Evolutionary conservation across 192 early-diverging fungal species (phyloP).

Genomic region (Podila epigama): DNA sequence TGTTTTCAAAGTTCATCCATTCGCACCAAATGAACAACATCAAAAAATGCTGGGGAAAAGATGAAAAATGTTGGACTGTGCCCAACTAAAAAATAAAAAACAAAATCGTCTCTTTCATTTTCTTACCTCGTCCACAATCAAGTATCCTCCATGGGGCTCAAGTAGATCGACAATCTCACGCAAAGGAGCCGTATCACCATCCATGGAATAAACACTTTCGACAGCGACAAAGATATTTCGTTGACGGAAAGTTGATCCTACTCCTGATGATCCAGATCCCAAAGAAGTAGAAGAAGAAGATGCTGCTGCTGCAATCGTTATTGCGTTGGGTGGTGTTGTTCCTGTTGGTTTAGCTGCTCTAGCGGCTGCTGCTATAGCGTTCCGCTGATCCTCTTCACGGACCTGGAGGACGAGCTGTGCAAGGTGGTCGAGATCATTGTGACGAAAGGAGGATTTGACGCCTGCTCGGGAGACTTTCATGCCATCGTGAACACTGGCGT

Average conservation of each 20-base stretch:
- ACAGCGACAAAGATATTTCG: constrained; percentile 76
- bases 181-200: constrained; percentile 78
- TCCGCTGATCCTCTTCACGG: constrained; percentile 28
- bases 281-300: too few relatives aligned
- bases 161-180: constrained; percentile 65
- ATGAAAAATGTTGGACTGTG: too few relatives aligned
- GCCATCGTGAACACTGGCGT: constrained; percentile 88
- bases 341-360: neutral
- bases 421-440: constrained; percentile 72
- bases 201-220: constrained; percentile 86
- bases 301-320: neutral
- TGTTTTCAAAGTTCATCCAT: neutral
- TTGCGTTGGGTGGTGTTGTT: neutral
- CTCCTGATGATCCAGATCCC: too few relatives aligned
- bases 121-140: constrained; percentile 83
- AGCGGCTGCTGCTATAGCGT: too few relatives aligned
- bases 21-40: too few relatives aligned
- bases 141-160: constrained; percentile 57
- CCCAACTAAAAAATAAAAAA: too few relatives aligned
- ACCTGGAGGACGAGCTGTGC: constrained; percentile 33
- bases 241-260: too few relatives aligned
- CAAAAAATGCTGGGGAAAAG: too few relatives aligned
- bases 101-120: neutral
- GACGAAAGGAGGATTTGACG: constrained; percentile 58
- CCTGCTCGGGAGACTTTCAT: constrained; percentile 65